phyloP scores from a whole-genome alignment of 2,329 filamentous ascomycete genomes.

The Phoma sp. region DNA sequence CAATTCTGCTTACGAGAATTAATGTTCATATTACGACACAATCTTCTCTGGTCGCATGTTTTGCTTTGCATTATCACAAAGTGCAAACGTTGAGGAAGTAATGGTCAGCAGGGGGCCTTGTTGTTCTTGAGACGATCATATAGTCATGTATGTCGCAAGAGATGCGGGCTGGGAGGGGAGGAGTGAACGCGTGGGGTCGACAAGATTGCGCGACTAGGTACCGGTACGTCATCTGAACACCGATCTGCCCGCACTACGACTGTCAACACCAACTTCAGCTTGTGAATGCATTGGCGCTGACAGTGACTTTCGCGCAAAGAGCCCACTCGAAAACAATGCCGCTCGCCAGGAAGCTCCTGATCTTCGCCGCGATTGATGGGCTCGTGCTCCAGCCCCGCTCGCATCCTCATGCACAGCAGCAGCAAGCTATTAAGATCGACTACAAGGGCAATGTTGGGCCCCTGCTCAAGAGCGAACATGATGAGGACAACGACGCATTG shows the following conservation, averaged over 20 bases:
- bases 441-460: conserved; percentile 68
- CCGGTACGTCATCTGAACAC: conserved; percentile 1
- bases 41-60: too few species aligned
- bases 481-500: conserved; percentile 47
- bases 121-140: too few species aligned
- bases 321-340: conserved; percentile 64
- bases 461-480: conserved; percentile 49
- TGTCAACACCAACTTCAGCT: not conserved
- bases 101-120: too few species aligned
- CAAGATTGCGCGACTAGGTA: not conserved
- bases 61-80: too few species aligned
- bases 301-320: not conserved
- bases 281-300: not conserved
- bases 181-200: not conserved
- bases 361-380: conserved; percentile 83
- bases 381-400: conserved; percentile 73
- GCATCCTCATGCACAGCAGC: conserved; percentile 61
- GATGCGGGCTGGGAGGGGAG: too few species aligned
- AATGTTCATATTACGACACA: too few species aligned
- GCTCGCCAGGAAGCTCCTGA: conserved; percentile 78
- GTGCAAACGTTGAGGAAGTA: too few species aligned
- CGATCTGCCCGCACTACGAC: conserved; percentile 1
- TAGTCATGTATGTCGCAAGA: too few species aligned
- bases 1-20: too few species aligned
- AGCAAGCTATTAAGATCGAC: conserved; percentile 70